Evolutionary conservation across 306 rosid species (phyloP).

Genomic region (Quercus alba): DNA sequence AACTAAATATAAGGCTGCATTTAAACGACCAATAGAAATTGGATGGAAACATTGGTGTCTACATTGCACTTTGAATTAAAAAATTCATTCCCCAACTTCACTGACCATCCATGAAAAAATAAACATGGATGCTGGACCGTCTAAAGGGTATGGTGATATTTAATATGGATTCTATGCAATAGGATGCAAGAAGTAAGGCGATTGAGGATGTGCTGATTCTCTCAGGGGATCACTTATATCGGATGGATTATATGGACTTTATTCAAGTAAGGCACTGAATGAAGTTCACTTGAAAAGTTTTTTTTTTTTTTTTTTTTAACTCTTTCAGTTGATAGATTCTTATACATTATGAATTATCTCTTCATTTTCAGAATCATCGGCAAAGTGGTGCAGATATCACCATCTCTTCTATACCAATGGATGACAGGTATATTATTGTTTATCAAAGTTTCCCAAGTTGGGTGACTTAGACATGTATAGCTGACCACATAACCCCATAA

Average conservation of each 20-base stretch:
- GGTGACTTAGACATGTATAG: neutral
- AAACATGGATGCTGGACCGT: neutral
- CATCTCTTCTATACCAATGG: conserved; percentile 85
- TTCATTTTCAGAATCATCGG: conserved; percentile 65
- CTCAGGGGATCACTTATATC: conserved; percentile 88
- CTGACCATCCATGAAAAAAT: neutral
- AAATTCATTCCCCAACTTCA: neutral
- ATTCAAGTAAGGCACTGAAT: conserved; percentile 58
- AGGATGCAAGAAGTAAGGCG: conserved; percentile 81
- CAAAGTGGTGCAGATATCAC: conserved; percentile 93
- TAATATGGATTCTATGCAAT: conserved; percentile 15
- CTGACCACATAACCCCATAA: neutral
- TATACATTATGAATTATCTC: conserved; percentile 15
- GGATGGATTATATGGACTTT: conserved; percentile 95
- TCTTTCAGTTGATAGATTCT: conserved; percentile 8
- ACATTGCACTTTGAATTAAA: neutral
- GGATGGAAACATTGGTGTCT: neutral
- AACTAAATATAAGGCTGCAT: neutral
- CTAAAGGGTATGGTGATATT: conserved; percentile 7
- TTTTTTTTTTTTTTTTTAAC: neutral
- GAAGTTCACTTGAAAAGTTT: conserved; percentile 3
- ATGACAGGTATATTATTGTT: conserved; percentile 58
- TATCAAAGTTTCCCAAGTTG: neutral
- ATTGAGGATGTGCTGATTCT: conserved; percentile 91
- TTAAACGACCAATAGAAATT: neutral